Evolutionary conservation across 2,329 filamentous ascomycete genomes (phyloP).

Genomic region (Trichoderma sp.): DNA sequence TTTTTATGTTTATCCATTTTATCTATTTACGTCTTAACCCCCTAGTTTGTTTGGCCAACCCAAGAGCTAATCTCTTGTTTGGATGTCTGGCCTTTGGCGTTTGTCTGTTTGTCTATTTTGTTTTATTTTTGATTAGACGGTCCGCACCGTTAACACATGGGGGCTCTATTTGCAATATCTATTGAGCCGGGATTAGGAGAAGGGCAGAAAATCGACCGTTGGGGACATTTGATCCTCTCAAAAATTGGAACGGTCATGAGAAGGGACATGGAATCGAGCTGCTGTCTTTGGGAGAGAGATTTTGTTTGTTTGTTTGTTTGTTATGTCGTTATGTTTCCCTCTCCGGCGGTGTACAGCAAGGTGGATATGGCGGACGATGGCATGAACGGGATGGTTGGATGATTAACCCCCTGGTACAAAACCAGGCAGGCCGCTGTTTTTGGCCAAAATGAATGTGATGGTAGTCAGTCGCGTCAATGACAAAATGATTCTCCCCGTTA

Average conservation of each 20-base stretch:
- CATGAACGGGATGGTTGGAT: slow-evolving; percentile 18
- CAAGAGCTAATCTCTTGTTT: slow-evolving; percentile 7
- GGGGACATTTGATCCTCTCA: neutral
- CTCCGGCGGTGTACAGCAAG: slow-evolving; percentile 16
- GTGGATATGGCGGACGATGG: slow-evolving; percentile 12
- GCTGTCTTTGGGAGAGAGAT: neutral
- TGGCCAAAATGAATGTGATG: slow-evolving; percentile 12
- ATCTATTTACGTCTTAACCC: neutral
- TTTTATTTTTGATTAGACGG: slow-evolving; percentile 10
- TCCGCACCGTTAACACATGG: neutral
- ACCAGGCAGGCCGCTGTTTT: neutral
- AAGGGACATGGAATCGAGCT: slow-evolving; percentile 9
- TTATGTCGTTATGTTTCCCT: neutral
- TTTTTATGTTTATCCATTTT: neutral
- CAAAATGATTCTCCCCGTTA: slow-evolving; percentile 8
- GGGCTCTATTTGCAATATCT: neutral
- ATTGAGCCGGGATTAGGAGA: neutral
- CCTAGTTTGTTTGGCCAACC: neutral
- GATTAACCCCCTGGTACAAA: neutral
- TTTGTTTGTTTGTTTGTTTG: slow-evolving; percentile 12
- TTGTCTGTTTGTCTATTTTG: neutral
- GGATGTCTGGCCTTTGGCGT: slow-evolving; percentile 14
- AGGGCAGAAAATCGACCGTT: neutral
- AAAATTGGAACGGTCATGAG: neutral
- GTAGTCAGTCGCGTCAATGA: slow-evolving; percentile 19